Evolutionary conservation across 495 filamentous ascomycete species (phyloP), one percentile per base, ranked within the genome.

Genomic region (Talaromyces proteolyticus): DNA sequence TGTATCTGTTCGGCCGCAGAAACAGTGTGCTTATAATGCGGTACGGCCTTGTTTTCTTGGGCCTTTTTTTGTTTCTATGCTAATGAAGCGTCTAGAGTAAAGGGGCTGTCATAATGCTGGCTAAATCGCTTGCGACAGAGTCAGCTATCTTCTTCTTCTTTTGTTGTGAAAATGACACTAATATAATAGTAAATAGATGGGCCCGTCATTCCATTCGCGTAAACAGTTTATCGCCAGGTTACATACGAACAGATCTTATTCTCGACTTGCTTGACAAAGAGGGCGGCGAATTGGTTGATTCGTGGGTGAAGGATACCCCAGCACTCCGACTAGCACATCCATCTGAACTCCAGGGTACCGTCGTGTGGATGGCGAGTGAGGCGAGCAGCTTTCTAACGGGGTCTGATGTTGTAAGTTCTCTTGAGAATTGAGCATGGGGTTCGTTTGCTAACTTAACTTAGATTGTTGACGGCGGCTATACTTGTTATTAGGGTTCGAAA

Each of bases 351-450:
- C 59, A 58, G 39, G 61, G 61, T 0, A 56, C 59, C 1, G 46
- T 59, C 42, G 61, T 62, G 4, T 64, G 59, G 57, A 60, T 64
- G 61, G 59, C 57, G 3, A 59, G 40, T 17, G 84, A 88, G 52
- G 82, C 85, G 3, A 82, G 77, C 18, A 67, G 71, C 17, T 95
- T 88, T 68, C 86, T 91, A 74, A 94, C 88, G 20, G 90, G 89
- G 18, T 69, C 78, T 49, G 85, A 93, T 69, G 75, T 90, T 56
- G 74, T 87, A 11, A 42, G 40, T 42, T 10, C 2, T 21, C 25
- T 41, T 42, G 18, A 11, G 0, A 10, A 42, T 20, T 6, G 2
- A 3, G 18, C 3, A 12, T 6, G 40, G 3, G 11, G 18, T 10
- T n/a, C n/a, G n/a, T n/a, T n/a, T n/a, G 21, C 42, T 44, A 17